phyloP scores from a whole-genome alignment of 768 basidiomycete species.

The Mycena alexandri region DNA sequence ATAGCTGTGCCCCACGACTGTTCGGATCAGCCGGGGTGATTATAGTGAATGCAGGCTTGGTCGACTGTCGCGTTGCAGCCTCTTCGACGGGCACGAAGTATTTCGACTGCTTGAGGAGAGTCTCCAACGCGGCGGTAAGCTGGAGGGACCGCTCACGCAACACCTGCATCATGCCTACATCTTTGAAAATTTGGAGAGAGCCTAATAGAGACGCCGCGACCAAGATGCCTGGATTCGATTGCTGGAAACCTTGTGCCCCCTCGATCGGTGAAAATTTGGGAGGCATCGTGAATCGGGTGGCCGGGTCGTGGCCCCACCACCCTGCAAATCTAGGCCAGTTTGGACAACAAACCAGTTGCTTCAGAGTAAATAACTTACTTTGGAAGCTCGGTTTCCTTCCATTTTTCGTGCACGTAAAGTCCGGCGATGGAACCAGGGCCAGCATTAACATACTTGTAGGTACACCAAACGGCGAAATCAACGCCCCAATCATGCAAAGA shows the following conservation, averaged over 20 bases:
- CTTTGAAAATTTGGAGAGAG: constrained; percentile 83
- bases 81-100: constrained; percentile 69
- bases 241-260: constrained; percentile 96
- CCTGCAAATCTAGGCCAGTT: constrained; percentile 78
- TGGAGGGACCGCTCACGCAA: constrained; percentile 77
- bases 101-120: constrained; percentile 67
- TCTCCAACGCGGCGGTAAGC: constrained; percentile 81
- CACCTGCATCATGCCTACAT: constrained; percentile 78
- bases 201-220: constrained; percentile 85
- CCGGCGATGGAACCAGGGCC: constrained; percentile 99
- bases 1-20: constrained; percentile 88
- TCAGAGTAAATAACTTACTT: constrained; percentile 61
- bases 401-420: constrained; percentile 87
- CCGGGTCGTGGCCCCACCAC: constrained; percentile 97
- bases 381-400: constrained; percentile 72
- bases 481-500: constrained; percentile 92
- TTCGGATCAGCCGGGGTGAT: constrained; percentile 83
- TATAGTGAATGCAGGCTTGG: constrained; percentile 81
- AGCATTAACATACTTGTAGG: constrained; percentile 98
- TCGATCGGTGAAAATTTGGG: constrained; percentile 83
- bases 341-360: constrained; percentile 33
- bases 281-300: constrained; percentile 93
- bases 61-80: constrained; percentile 39
- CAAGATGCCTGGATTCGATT: constrained; percentile 93
- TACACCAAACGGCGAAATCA: constrained; percentile 99